These are phyloP conservation scores for Bigelowiella natans DNA, from an alignment of 78 protist genomes.

Conservation along the genomic window DNA sequence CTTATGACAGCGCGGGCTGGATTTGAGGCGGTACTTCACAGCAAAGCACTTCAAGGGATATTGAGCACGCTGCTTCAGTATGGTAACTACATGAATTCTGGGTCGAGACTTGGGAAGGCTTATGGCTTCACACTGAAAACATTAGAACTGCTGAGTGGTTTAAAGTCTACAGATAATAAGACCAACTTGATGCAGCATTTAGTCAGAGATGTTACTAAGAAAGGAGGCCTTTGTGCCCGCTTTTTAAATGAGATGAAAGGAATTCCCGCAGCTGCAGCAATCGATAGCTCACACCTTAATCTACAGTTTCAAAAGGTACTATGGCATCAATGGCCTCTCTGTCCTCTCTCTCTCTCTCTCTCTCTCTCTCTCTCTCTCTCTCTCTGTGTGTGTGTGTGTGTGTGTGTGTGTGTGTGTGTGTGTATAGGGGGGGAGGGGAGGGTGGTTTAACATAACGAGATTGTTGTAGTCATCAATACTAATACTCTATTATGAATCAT, in stretches of 20 bases:
- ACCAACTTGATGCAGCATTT: background rate
- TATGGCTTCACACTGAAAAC: background rate
- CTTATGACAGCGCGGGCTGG: background rate
- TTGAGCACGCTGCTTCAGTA: background rate
- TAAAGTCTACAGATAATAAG: background rate
- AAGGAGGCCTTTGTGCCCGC: background rate
- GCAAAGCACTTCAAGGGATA: background rate
- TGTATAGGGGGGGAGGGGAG: too few species aligned
- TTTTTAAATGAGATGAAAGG: background rate
- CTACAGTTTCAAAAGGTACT: background rate
- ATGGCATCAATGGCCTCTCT: background rate
- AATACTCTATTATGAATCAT: too few species aligned
- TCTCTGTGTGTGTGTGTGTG: background rate
- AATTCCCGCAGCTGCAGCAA: background rate
- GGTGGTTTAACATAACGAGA: too few species aligned
- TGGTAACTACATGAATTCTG: background rate
- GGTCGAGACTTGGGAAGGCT: background rate
- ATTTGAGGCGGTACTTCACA: background rate
- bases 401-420: background rate
- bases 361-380: background rate
- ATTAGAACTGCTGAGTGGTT: background rate
- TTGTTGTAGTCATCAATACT: too few species aligned
- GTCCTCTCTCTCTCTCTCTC: background rate
- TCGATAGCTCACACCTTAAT: background rate
- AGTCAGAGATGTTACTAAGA: background rate